These are phyloP conservation scores for Cetradonia linearis DNA, from an alignment of 495 filamentous ascomycete genomes.

Conservation along the genomic window DNA sequence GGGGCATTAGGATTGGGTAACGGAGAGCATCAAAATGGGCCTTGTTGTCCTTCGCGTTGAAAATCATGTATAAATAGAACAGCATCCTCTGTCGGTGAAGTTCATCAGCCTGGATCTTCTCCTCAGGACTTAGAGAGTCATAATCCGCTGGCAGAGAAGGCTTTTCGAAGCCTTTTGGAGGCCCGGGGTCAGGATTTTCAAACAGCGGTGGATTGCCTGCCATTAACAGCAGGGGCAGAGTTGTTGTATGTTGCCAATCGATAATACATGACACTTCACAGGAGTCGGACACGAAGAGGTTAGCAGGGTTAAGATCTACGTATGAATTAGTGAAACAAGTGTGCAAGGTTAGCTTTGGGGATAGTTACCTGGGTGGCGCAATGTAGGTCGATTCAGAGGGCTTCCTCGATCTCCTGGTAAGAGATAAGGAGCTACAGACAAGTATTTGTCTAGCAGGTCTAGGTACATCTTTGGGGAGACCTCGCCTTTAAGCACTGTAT, in stretches of 20 bases:
- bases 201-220: constrained; percentile 28
- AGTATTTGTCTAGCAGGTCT: constrained; percentile 26
- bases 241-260: constrained; percentile 30
- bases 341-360: not conserved
- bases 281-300: constrained; percentile 28
- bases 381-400: constrained; percentile 19
- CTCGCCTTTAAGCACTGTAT: constrained; percentile 23
- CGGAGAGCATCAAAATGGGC: constrained; percentile 22
- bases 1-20: constrained; percentile 19
- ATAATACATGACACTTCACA: constrained; percentile 29
- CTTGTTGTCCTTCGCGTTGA: constrained; percentile 25
- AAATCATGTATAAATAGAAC: constrained; percentile 25
- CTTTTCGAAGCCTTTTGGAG: constrained; percentile 14
- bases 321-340: not conserved
- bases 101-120: constrained; percentile 21
- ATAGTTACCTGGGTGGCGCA: constrained; percentile 21
- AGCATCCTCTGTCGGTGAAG: constrained; percentile 23
- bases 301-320: constrained; percentile 26
- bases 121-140: constrained; percentile 18
- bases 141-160: constrained; percentile 22
- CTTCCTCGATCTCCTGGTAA: constrained; percentile 15
- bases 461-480: constrained; percentile 18
- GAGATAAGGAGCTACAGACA: constrained; percentile 25
- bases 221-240: constrained; percentile 27
- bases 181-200: constrained; percentile 26